phyloP scores from a whole-genome alignment of 176 grass and related monocot species.

The Oryza nivara region DNA sequence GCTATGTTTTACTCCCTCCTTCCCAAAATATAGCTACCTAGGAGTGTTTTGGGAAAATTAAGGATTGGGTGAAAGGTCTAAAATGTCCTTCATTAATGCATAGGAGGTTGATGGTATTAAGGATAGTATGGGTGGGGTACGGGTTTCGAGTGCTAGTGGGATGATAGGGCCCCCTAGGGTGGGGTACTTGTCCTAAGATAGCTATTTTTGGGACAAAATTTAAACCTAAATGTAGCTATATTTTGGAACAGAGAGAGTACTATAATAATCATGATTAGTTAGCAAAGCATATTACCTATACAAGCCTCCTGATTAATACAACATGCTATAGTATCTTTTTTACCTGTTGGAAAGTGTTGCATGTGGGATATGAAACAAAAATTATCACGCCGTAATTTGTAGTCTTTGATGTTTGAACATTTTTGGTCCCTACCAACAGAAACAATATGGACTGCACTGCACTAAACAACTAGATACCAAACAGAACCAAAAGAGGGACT shows the following conservation, averaged over 20 bases:
- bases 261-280: neutral
- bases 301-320: neutral
- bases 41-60: too few species aligned
- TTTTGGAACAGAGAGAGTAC: too few species aligned
- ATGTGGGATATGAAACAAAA: neutral
- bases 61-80: too few species aligned
- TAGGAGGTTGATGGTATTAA: too few species aligned
- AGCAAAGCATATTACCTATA: neutral
- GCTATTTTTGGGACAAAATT: too few species aligned
- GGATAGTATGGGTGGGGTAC: too few species aligned
- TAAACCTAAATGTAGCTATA: too few species aligned
- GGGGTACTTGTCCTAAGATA: too few species aligned
- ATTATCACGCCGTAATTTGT: neutral
- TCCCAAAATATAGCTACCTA: too few species aligned
- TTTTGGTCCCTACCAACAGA: neutral
- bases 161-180: too few species aligned
- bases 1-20: neutral
- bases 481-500: neutral
- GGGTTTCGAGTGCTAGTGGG: too few species aligned
- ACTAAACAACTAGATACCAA: neutral
- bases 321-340: conserved; percentile 1
- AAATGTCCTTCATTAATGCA: too few species aligned
- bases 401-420: neutral
- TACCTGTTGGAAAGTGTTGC: neutral
- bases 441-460: neutral